Evolutionary conservation across 2,329 filamentous ascomycete genomes (phyloP).

Genomic region (Colletotrichum lupini): DNA sequence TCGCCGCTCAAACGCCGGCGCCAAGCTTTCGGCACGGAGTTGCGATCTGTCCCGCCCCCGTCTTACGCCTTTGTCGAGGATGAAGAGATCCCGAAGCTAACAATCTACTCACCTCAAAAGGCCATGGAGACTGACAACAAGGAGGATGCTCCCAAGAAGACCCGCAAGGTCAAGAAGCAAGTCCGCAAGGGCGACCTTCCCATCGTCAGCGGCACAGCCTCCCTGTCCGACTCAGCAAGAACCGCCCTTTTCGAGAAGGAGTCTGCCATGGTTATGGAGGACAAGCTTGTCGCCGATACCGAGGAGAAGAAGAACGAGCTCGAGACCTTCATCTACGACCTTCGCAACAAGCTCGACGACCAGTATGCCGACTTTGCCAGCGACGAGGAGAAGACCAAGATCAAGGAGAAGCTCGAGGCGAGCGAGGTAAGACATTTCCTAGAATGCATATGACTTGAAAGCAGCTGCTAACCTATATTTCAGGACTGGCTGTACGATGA

Average conservation of each 20-base stretch:
- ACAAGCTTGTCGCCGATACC: constrained; percentile 97
- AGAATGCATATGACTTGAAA: too few species aligned
- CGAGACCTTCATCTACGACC: constrained; percentile 96
- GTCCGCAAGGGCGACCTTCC: constrained; percentile 96
- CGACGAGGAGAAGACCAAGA: constrained; percentile 91
- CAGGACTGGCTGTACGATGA: constrained; percentile 99
- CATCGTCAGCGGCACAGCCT: constrained; percentile 83
- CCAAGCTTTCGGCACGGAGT: background rate
- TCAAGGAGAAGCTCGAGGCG: constrained; percentile 84
- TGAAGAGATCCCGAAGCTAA: constrained; percentile 40
- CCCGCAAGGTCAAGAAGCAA: constrained; percentile 98
- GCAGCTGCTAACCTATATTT: constrained; percentile 38
- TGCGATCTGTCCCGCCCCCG: background rate
- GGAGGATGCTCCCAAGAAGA: constrained; percentile 81
- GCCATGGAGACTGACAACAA: constrained; percentile 88
- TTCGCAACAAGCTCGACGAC: constrained; percentile 94
- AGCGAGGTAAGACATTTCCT: constrained; percentile 76
- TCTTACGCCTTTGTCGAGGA: constrained; percentile 9
- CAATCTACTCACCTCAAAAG: constrained; percentile 52
- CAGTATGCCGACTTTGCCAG: constrained; percentile 88
- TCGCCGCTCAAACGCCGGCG: constrained; percentile 28
- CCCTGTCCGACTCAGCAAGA: constrained; percentile 78
- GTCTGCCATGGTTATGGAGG: constrained; percentile 92
- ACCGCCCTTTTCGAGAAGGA: constrained; percentile 82
- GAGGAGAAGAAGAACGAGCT: constrained; percentile 99